Conservation (phyloP, 805 yeast genomes). For the Ogataea pini region DNA sequence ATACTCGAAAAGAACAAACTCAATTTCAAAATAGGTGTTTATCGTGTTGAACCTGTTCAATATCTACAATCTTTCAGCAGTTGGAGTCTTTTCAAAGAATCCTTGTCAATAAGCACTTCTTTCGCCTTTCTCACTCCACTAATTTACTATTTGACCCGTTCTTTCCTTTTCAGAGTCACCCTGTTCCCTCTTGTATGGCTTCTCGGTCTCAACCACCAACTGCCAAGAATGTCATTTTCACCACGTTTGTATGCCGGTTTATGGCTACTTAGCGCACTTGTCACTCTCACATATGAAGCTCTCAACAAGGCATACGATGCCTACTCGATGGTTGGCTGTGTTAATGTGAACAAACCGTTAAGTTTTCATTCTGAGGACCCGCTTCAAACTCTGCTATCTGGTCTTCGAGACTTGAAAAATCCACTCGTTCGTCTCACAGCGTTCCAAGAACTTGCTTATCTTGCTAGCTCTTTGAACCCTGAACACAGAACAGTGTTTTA, state of each 20-base stretch:
- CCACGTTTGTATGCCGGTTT: conserved; percentile 34
- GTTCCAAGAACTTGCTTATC: conserved; percentile 71
- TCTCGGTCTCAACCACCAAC: conserved; percentile 40
- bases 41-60: conserved; percentile 42
- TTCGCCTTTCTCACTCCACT: conserved; percentile 39
- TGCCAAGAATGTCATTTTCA: conserved; percentile 43
- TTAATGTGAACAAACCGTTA: conserved; percentile 64
- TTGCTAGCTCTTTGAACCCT: conserved; percentile 51
- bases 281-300: conserved; percentile 51
- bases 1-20: conserved; percentile 57
- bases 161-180: conserved; percentile 42
- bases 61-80: conserved; percentile 26
- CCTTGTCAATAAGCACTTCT: conserved; percentile 36
- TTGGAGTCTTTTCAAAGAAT: conserved; percentile 38
- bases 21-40: conserved; percentile 44
- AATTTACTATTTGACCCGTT: conserved; percentile 41
- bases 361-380: conserved; percentile 62
- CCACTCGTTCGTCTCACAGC: conserved; percentile 61
- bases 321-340: conserved; percentile 70
- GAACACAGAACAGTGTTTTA: conserved; percentile 56
- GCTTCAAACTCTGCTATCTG: conserved; percentile 61
- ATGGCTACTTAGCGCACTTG: conserved; percentile 37
- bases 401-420: conserved; percentile 51
- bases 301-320: conserved; percentile 60
- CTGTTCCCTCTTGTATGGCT: conserved; percentile 34